A percentile compares a stretch with the other conserved stretches of the same genome.
These are phyloP conservation scores for Microcyclospora pomicola DNA, from an alignment of 2,329 filamentous ascomycete species.

Conservation along the genomic window DNA sequence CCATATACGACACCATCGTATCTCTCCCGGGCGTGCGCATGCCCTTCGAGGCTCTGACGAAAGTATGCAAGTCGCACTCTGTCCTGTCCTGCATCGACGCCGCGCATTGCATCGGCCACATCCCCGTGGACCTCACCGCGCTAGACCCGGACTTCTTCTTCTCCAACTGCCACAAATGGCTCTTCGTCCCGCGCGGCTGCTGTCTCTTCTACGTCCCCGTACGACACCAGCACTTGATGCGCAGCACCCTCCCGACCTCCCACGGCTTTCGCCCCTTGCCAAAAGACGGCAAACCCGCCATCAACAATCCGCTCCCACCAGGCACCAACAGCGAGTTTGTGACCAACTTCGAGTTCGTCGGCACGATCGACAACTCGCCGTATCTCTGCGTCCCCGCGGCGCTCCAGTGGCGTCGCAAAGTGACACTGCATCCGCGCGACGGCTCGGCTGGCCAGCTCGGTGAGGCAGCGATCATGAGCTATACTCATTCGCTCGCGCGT, in stretches of 20 bases:
- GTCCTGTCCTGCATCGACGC: constrained; percentile 68
- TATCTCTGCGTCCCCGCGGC: constrained; percentile 61
- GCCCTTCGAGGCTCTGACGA: constrained; percentile 57
- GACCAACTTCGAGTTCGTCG: constrained; percentile 59
- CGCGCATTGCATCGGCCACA: constrained; percentile 72
- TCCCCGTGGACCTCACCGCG: constrained; percentile 51
- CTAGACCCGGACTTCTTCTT: constrained; percentile 77
- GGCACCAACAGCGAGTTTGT: constrained; percentile 47
- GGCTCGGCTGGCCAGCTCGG: constrained; percentile 28
- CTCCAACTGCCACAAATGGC: constrained; percentile 84
- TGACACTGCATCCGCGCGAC: constrained; percentile 10
- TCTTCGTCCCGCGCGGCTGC: constrained; percentile 64
- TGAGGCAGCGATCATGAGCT: constrained; percentile 53
- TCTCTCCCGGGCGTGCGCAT: constrained; percentile 66
- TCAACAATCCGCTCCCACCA: constrained; percentile 28
- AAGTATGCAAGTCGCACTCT: constrained; percentile 50
- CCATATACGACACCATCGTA: constrained; percentile 67
- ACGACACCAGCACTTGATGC: constrained; percentile 62
- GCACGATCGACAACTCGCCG: constrained; percentile 58
- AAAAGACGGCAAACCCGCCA: constrained; percentile 3
- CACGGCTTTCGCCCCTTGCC: constrained; percentile 53
- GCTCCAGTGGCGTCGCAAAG: constrained; percentile 51
- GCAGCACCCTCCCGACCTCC: constrained; percentile 63
- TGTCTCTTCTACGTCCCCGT: constrained; percentile 67
- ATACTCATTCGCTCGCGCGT: constrained; percentile 48